These are phyloP conservation scores for Psilocybe cyanescens DNA, from an alignment of 768 basidiomycete species.

Conservation along the genomic window DNA sequence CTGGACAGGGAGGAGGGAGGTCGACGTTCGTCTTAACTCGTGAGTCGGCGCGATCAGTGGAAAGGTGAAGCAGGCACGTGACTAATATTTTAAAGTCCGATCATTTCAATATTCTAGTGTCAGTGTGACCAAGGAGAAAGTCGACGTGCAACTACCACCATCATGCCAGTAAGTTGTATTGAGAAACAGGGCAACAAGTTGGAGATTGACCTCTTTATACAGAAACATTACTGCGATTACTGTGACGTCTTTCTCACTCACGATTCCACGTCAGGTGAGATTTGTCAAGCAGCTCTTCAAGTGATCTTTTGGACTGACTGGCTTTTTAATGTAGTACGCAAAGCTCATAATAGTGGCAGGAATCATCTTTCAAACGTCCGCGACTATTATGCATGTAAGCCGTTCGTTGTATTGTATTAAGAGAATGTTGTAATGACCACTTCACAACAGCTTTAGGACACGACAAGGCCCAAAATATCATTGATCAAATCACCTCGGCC, in stretches of 20 bases:
- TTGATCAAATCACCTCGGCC: constrained; percentile 95
- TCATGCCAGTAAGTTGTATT: constrained; percentile 64
- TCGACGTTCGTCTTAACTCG: not conserved
- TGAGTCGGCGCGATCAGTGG: not conserved
- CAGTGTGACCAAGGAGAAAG: constrained; percentile 1
- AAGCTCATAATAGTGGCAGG: constrained; percentile 97
- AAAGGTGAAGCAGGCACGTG: constrained; percentile 21
- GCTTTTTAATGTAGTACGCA: constrained; percentile 67
- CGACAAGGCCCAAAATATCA: constrained; percentile 97
- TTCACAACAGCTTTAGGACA: constrained; percentile 72
- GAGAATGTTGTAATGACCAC: constrained; percentile 13
- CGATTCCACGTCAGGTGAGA: constrained; percentile 87
- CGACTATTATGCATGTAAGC: constrained; percentile 94
- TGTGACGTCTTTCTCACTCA: constrained; percentile 95
- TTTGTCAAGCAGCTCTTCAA: not conserved
- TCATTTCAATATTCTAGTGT: constrained; percentile 1
- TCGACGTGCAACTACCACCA: constrained; percentile 25
- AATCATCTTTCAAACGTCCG: constrained; percentile 97
- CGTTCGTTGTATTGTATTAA: not conserved
- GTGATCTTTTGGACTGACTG: constrained; percentile 12
- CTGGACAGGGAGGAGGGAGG: constrained; percentile 1
- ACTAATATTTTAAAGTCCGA: constrained; percentile 30
- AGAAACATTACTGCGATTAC: constrained; percentile 96
- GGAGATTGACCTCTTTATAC: constrained; percentile 13
- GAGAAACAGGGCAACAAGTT: not conserved